phyloP scores from a whole-genome alignment of 1,284 basidiomycete species.

The Mycena citricolor region DNA sequence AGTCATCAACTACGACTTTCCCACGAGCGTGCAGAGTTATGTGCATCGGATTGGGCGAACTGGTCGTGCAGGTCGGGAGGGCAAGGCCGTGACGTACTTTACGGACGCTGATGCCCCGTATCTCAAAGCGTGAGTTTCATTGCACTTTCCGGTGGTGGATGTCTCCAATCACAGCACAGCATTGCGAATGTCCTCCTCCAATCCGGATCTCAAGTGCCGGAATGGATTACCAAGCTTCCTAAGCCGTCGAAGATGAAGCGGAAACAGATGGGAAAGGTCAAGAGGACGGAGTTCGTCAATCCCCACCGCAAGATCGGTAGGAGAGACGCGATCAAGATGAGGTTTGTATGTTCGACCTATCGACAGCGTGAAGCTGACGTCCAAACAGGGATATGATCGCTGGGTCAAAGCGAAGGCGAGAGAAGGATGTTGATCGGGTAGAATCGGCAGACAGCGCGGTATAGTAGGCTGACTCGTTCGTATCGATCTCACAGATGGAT shows the following conservation, averaged over 20 bases:
- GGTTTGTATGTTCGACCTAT: constrained; percentile 37
- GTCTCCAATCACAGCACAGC: constrained; percentile 39
- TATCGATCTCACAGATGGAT: too few relatives aligned
- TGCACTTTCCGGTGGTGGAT: constrained; percentile 9
- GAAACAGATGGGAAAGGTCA: constrained; percentile 80
- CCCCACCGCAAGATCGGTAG: constrained; percentile 72
- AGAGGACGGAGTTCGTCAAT: constrained; percentile 76
- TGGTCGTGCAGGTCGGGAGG: constrained; percentile 88
- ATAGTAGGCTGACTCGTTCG: too few relatives aligned
- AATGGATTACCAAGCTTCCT: constrained; percentile 86
- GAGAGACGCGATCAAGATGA: constrained; percentile 71
- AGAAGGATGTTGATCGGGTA: too few relatives aligned
- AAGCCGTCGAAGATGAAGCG: constrained; percentile 90
- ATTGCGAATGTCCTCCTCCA: constrained; percentile 94
- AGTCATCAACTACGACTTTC: constrained; percentile 97
- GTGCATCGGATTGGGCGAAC: constrained; percentile 96
- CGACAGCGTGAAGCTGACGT: constrained; percentile 9
- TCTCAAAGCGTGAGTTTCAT: constrained; percentile 74
- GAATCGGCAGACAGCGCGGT: too few relatives aligned
- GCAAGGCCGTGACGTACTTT: constrained; percentile 94
- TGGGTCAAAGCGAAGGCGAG: constrained; percentile 66
- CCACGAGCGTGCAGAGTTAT: constrained; percentile 91
- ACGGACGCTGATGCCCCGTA: constrained; percentile 91
- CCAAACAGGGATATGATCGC: constrained; percentile 67
- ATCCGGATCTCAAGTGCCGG: constrained; percentile 85